Percentiles rank a stretch among this genome's conserved stretches.
These are phyloP conservation scores for Phytophthora macrochlamydospora DNA, from an alignment of 352 stramenopile genomes.

Conservation along the genomic window DNA sequence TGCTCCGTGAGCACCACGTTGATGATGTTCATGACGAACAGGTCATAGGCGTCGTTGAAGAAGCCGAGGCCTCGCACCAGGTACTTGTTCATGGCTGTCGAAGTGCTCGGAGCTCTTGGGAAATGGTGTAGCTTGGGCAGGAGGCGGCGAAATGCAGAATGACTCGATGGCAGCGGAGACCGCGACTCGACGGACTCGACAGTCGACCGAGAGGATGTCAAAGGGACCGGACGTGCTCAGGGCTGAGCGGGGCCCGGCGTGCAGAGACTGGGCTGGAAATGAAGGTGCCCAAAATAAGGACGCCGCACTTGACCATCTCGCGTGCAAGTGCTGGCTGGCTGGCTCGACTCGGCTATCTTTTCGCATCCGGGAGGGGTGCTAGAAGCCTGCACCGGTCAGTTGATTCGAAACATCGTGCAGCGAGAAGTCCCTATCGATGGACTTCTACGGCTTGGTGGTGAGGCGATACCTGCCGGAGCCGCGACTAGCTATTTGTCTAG, in stretches of 20 bases:
- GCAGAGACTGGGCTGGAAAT: not conserved
- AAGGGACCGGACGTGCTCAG: not conserved
- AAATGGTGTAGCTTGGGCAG: not conserved
- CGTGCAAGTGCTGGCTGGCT: not conserved
- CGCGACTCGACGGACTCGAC: not conserved
- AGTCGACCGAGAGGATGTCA: not conserved
- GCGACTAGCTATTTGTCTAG: not conserved
- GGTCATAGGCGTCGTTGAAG: conserved; percentile 68
- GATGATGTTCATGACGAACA: conserved; percentile 75
- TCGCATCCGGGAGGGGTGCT: no score
- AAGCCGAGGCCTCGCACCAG: conserved; percentile 60
- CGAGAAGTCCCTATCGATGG: no score
- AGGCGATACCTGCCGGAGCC: not conserved
- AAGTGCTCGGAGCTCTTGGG: not conserved
- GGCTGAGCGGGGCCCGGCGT: not conserved
- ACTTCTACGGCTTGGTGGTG: no score
- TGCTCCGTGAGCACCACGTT: conserved; percentile 70
- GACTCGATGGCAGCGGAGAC: not conserved
- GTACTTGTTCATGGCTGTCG: conserved; percentile 53
- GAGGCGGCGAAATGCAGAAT: not conserved
- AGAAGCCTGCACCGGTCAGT: no score
- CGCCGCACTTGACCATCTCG: not conserved
- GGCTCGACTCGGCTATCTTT: no score
- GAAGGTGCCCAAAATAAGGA: not conserved
- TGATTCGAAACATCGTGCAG: no score